Evolutionary conservation across 352 stramenopile species (phyloP).

Genomic region (Blastocystis sp.): DNA sequence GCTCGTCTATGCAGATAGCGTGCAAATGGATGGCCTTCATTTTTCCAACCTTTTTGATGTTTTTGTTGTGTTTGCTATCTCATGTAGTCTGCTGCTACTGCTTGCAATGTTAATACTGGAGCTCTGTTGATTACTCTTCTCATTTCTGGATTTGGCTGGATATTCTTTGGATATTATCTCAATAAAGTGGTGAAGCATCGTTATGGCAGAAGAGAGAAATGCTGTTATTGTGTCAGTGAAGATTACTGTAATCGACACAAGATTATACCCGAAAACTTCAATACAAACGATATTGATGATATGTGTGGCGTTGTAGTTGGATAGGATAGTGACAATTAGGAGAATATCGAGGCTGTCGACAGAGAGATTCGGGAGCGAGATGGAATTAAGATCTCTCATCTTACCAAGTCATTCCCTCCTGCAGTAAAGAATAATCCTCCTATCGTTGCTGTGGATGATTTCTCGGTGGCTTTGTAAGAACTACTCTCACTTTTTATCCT

Average conservation of each 20-base stretch:
- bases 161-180: constrained; percentile 30
- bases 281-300: not conserved
- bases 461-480: not conserved
- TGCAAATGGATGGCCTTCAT: not conserved
- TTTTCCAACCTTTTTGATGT: constrained; percentile 16
- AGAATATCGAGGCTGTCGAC: constrained; percentile 19
- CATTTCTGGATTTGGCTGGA: not conserved
- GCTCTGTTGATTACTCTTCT: not conserved
- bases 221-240: constrained; percentile 5
- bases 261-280: not conserved
- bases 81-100: not conserved
- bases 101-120: not conserved
- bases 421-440: not conserved
- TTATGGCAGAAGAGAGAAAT: constrained; percentile 31
- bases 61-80: not conserved
- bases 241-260: not conserved
- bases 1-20: not conserved
- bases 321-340: not conserved
- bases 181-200: constrained; percentile 46
- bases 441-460: constrained; percentile 48
- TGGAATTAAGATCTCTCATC: not conserved
- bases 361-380: not conserved
- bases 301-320: not conserved
- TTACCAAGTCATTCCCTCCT: constrained; percentile 22
- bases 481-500: not conserved